These are phyloP conservation scores for Tephrocybe sp. DNA, from an alignment of 768 basidiomycete species.

Conservation along the genomic window DNA sequence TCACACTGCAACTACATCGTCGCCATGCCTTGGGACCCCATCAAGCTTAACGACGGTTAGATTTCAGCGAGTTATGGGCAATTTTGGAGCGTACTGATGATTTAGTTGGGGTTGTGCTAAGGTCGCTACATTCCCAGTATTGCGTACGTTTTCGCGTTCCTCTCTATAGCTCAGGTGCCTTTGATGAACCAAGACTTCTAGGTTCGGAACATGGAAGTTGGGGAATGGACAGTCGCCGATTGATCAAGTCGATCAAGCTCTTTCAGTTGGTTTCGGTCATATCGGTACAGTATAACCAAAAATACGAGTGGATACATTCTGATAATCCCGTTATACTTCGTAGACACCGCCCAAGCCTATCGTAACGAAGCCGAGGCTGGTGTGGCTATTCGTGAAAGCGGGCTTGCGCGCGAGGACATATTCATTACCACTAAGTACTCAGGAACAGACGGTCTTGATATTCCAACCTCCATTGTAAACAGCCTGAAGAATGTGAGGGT, in stretches of 20 bases:
- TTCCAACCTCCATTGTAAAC: constrained; percentile 54
- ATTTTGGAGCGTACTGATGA: constrained; percentile 2
- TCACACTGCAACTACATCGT: neutral
- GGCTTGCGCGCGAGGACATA: constrained; percentile 52
- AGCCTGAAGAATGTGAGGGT: constrained; percentile 53
- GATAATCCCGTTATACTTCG: neutral
- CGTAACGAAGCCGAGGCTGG: constrained; percentile 62
- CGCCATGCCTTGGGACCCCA: constrained; percentile 61
- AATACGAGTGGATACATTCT: neutral
- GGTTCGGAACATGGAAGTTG: constrained; percentile 66
- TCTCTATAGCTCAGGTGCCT: neutral
- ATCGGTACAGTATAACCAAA: constrained; percentile 44
- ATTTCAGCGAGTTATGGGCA: neutral
- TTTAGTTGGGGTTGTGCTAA: constrained; percentile 16
- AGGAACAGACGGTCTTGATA: constrained; percentile 47
- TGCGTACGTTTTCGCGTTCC: constrained; percentile 27
- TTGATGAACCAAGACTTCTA: constrained; percentile 8
- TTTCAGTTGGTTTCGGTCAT: constrained; percentile 61
- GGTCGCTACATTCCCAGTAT: constrained; percentile 51
- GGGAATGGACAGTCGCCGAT: constrained; percentile 54
- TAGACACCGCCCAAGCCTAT: constrained; percentile 64
- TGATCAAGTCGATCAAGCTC: constrained; percentile 60
- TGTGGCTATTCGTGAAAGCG: constrained; percentile 51
- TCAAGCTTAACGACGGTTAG: constrained; percentile 60
- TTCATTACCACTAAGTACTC: constrained; percentile 72